Base-by-base conservation (phyloP, 345 rosid genomes). In the Pugionium dolabratum region DNA sequence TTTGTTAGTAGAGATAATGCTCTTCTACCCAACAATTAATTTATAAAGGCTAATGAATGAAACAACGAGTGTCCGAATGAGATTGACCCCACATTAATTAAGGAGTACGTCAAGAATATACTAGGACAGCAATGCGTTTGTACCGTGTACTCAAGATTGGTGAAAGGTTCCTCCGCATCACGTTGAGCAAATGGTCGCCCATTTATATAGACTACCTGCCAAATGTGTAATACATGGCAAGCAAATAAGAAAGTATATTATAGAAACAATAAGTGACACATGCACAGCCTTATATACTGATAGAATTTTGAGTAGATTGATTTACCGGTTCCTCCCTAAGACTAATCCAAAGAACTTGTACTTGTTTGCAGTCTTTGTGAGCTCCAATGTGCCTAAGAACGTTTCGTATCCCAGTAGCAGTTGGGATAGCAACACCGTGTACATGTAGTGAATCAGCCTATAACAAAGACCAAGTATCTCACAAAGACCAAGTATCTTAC, bases 131-230 rank as follows among this genome's bases (percentile, higher is more conserved):
- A 52, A 74, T 63, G 57, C 10, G 37, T 66, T 43, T 51, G 60
- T 85, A 93, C 97, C 80, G 96, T 93, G 75, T 86, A 90, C 65
- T 90, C 98, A n/a, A 93, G 98, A 80, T 93, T 93, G 69, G 98
- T 86, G 78, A 88, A 86, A 40, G 98, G 98, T 73, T 90, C 88
- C 81, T 85, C 96, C 11, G 82, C 97, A 72, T 93, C 98, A 59
- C 98, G 94, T 80, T 90, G 79, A 66, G 90, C 98, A 85, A 93
- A 93, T 46, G 98, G 98, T 4, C 96, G 86, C 7, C 98, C 97
- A 41, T 93, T 93, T 26, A 90, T 83, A 70, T 93, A 90, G 18
- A 93, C 89, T 61, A 93, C 88, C 98, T 93, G 83, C 5, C 62
- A 78, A 70, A 83, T 69, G 54, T n/a, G 11, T 26, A 52, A 46